These are phyloP conservation scores for Mediolabrus comicus DNA, from an alignment of 108 stramenopile species.

Conservation along the genomic window DNA sequence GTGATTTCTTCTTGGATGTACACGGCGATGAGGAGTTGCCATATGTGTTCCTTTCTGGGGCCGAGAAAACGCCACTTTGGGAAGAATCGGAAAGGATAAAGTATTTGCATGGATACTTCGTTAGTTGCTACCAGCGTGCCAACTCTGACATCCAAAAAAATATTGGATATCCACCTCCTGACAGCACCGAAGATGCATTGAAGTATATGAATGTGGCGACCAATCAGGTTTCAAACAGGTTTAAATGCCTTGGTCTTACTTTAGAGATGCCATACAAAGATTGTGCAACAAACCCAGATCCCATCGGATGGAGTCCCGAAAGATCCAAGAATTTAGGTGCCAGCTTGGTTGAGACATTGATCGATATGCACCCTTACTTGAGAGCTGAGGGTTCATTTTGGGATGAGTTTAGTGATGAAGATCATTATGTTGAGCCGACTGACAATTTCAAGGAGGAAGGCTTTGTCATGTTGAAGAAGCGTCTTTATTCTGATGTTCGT, in stretches of 20 bases:
- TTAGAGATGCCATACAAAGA: slow-evolving; percentile 93
- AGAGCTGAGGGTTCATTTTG: slow-evolving; percentile 75
- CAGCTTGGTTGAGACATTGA: slow-evolving; percentile 64
- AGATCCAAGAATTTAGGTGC: slow-evolving; percentile 67
- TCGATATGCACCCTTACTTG: slow-evolving; percentile 69
- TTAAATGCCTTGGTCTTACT: slow-evolving; percentile 83
- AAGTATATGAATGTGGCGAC: slow-evolving; percentile 71
- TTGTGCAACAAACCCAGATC: slow-evolving; percentile 63
- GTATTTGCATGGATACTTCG: slow-evolving; percentile 80
- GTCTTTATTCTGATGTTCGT: slow-evolving; percentile 46
- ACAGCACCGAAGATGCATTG: slow-evolving; percentile 48
- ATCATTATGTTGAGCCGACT: slow-evolving; percentile 68
- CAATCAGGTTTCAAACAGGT: slow-evolving; percentile 78
- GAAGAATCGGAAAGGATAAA: slow-evolving; percentile 52
- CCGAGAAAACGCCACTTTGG: slow-evolving; percentile 79
- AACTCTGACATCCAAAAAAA: slow-evolving; percentile 77
- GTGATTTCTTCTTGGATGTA: slow-evolving; percentile 84
- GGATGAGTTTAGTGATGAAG: slow-evolving; percentile 53
- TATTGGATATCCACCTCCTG: slow-evolving; percentile 72
- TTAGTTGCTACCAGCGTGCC: slow-evolving; percentile 61
- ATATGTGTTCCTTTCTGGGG: slow-evolving; percentile 81
- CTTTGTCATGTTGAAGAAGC: slow-evolving; percentile 45
- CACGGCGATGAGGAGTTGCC: slow-evolving; percentile 91
- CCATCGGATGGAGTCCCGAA: slow-evolving; percentile 65
- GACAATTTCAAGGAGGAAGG: slow-evolving; percentile 51